Percentiles rank a stretch among this genome's conserved stretches.
Evolutionary conservation across 371 early-diverging fungal genomes (phyloP).

Genomic region (Apophysomyces trapeziformis): DNA sequence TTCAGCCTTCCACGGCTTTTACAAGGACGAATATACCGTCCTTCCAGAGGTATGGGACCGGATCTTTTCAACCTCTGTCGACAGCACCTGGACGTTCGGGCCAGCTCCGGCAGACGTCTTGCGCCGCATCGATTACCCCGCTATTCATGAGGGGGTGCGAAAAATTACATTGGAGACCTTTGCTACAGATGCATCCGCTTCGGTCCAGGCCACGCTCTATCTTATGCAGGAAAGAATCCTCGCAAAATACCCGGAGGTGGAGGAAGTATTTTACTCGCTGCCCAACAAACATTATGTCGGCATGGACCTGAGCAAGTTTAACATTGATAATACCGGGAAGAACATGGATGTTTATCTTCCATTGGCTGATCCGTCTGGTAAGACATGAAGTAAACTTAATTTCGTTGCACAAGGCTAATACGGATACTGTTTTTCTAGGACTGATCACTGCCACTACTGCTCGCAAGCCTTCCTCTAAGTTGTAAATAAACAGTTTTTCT

Average conservation of each 20-base stretch:
- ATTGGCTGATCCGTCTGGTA: constrained; percentile 77
- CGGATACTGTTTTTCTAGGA: constrained; percentile 31
- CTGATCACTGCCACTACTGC: constrained; percentile 75
- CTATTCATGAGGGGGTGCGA: constrained; percentile 61
- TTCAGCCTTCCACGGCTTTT: constrained; percentile 80
- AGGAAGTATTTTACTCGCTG: constrained; percentile 73
- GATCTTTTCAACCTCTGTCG: constrained; percentile 79
- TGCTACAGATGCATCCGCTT: constrained; percentile 74
- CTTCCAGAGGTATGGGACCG: constrained; percentile 80
- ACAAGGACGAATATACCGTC: constrained; percentile 78
- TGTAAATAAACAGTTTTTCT: constrained; percentile 1
- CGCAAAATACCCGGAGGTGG: constrained; percentile 63
- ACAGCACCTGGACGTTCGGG: constrained; percentile 70
- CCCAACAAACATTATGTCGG: constrained; percentile 88
- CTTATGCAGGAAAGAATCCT: constrained; percentile 72
- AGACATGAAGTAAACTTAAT: constrained; percentile 13
- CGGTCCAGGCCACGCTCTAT: constrained; percentile 77
- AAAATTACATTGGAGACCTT: constrained; percentile 70
- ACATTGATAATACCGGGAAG: constrained; percentile 71
- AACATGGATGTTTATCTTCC: constrained; percentile 79
- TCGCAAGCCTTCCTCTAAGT: constrained; percentile 45
- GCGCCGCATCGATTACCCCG: constrained; percentile 58
- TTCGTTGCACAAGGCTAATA: constrained; percentile 1
- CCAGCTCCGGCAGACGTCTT: constrained; percentile 39
- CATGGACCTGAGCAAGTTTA: constrained; percentile 76